phyloP scores from a whole-genome alignment of 768 basidiomycete genomes.

The Termitomyces sp. region DNA sequence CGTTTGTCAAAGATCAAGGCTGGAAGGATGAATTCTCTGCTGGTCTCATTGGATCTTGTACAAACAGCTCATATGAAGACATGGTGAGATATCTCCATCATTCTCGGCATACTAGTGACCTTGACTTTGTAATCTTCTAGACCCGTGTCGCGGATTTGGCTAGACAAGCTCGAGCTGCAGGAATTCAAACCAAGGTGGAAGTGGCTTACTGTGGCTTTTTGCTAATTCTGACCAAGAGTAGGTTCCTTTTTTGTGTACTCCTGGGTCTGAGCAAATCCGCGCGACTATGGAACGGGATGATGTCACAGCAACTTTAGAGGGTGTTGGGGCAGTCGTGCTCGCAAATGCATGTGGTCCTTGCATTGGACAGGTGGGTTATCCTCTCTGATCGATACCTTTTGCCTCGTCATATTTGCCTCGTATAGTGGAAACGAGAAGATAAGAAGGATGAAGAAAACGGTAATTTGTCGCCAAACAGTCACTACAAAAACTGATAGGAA shows the following conservation, averaged over 20 bases:
- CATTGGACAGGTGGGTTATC: slow-evolving; percentile 75
- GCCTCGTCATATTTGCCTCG: slow-evolving; percentile 5
- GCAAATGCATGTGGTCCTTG: slow-evolving; percentile 99
- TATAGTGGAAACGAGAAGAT: slow-evolving; percentile 89
- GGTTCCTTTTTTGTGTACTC: slow-evolving; percentile 86
- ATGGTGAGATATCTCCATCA: slow-evolving; percentile 51
- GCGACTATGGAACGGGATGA: slow-evolving; percentile 97
- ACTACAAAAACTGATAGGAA: slow-evolving; percentile 1
- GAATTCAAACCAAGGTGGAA: slow-evolving; percentile 68
- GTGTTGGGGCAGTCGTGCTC: slow-evolving; percentile 90
- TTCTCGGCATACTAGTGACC: slow-evolving; percentile 6
- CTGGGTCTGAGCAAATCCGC: slow-evolving; percentile 93
- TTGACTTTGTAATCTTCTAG: slow-evolving; percentile 33
- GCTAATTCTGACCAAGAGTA: slow-evolving; percentile 19
- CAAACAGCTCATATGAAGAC: slow-evolving; percentile 97
- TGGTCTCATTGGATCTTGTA: slow-evolving; percentile 95
- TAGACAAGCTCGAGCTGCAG: slow-evolving; percentile 80
- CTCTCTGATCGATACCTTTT: not conserved
- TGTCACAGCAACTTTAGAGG: slow-evolving; percentile 75
- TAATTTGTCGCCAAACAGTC: slow-evolving; percentile 22
- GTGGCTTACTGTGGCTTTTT: not conserved
- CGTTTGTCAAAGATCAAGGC: slow-evolving; percentile 76
- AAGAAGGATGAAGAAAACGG: slow-evolving; percentile 89
- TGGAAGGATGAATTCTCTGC: slow-evolving; percentile 96
- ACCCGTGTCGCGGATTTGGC: slow-evolving; percentile 91